Percentiles rank a stretch among this genome's conserved stretches.
phyloP scores from a whole-genome alignment of 495 filamentous ascomycete species.

The Hypoxylon rickii region DNA sequence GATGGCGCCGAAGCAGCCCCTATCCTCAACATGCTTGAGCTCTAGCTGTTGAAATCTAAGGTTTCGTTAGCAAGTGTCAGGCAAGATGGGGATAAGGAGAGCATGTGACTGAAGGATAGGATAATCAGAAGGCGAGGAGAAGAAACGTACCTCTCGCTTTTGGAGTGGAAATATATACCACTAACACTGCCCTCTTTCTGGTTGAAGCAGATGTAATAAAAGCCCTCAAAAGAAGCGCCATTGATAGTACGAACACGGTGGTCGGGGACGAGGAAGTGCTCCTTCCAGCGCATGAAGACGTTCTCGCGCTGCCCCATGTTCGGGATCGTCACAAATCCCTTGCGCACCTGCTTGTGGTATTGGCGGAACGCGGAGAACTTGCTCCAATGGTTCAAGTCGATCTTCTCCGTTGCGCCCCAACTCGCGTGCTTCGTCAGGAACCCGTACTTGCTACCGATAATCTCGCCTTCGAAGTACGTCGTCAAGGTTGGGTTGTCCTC shows the following conservation, averaged over 20 bases:
- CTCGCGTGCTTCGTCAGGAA: constrained; percentile 87
- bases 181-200: constrained; percentile 81
- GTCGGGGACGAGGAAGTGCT: constrained; percentile 96
- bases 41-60: constrained; percentile 88
- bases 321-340: constrained; percentile 56
- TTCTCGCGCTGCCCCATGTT: constrained; percentile 84
- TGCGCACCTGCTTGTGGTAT: constrained; percentile 72
- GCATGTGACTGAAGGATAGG: not conserved
- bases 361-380: constrained; percentile 87
- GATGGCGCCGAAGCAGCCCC: constrained; percentile 82
- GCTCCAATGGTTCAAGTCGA: constrained; percentile 91
- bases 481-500: constrained; percentile 95
- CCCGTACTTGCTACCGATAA: constrained; percentile 92
- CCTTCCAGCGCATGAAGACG: constrained; percentile 99
- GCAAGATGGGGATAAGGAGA: no score
- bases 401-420: constrained; percentile 93
- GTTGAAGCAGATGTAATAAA: constrained; percentile 99
- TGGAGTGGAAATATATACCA: constrained; percentile 97
- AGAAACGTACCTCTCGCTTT: constrained; percentile 84
- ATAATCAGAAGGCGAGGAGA: not conserved
- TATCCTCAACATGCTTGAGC: constrained; percentile 82
- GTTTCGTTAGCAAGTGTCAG: constrained; percentile 16
- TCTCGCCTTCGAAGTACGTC: constrained; percentile 98
- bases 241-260: constrained; percentile 87
- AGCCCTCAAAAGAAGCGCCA: constrained; percentile 96